Base-by-base conservation (phyloP, 2,329 filamentous ascomycete species). In the Colletotrichum navitas region DNA sequence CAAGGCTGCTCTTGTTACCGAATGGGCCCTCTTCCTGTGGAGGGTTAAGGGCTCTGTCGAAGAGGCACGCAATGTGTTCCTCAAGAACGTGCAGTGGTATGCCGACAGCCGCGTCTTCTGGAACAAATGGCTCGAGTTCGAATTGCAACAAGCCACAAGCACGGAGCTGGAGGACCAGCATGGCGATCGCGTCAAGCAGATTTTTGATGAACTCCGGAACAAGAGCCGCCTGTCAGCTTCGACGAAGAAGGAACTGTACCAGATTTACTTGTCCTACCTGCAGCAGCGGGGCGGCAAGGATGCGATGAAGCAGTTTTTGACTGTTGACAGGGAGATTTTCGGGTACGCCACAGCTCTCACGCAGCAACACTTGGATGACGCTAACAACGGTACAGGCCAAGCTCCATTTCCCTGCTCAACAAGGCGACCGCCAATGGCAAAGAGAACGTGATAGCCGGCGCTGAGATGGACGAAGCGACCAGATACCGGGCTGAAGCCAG, bases 1-100 rank as follows among this genome's bases (percentile, higher is more conserved):
- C 63, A 97, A 97, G 81, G 95, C 95, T 11, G 91, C 93, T 1
- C 86, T 98, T 39, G 93, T 97, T 51, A 93, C 93, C 0, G 94
- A 97, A 78, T 97, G 94, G 93, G 95, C 95, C 1, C 87, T 89
- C 34, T 85, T 98, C 66, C 79, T 97, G 54, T 98, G 94, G 94
- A 96, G 94, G 82, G 89, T 92, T 79, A 95, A 95, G 84, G 93
- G 93, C 21, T 92, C 91, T 0, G 85, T 90, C 0, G 91, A 94
- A 12, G 94, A 95, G 77, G 95, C 95, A 49, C 92, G 96, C 36
- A 89, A 92, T 64, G 89, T 97, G 0, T 98, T 95, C 83, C 84
- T 90, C 73, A 92, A 92, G 81, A 95, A 97, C 76, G 87, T 93
- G 67, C 91, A 94, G 78, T 94, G 91, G 86, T 97, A 97, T 79